Evolutionary conservation across 2,329 filamentous ascomycete genomes (phyloP).

Genomic region (Scedosporium boydii): DNA sequence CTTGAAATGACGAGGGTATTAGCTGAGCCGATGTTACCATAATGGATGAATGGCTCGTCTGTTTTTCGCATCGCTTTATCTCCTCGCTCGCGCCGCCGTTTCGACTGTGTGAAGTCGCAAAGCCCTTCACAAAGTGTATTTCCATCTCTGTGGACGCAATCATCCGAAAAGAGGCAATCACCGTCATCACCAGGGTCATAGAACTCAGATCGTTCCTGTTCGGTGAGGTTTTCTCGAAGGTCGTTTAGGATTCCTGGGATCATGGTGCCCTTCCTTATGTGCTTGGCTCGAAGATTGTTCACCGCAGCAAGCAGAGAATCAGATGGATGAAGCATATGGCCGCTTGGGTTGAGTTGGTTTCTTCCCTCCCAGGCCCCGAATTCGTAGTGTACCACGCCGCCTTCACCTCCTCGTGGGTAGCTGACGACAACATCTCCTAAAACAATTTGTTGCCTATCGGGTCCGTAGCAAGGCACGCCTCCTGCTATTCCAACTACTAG

Average conservation of each 20-base stretch:
- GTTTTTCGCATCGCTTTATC: not conserved
- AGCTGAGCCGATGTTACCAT: constrained; percentile 3
- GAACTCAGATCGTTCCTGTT: not conserved
- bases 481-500: constrained; percentile 7
- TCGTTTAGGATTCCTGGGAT: not conserved
- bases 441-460: constrained; percentile 2
- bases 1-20: constrained; percentile 6
- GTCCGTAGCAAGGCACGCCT: constrained; percentile 4
- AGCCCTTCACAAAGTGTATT: not conserved
- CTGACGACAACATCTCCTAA: constrained; percentile 7
- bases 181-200: not conserved
- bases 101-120: not conserved
- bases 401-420: not conserved
- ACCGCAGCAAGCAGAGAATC: not conserved
- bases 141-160: not conserved
- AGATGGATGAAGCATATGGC: constrained; percentile 3
- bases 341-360: not conserved
- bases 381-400: constrained; percentile 7
- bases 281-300: not conserved
- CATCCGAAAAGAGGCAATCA: not conserved
- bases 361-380: constrained; percentile 3
- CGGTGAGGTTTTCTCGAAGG: not conserved
- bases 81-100: not conserved
- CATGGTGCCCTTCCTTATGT: not conserved
- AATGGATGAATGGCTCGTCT: constrained; percentile 1